A percentile compares a stretch with the other conserved stretches of the same genome.
These are phyloP conservation scores for Xylaria sp. DNA, from an alignment of 2,329 filamentous ascomycete species.

Conservation along the genomic window DNA sequence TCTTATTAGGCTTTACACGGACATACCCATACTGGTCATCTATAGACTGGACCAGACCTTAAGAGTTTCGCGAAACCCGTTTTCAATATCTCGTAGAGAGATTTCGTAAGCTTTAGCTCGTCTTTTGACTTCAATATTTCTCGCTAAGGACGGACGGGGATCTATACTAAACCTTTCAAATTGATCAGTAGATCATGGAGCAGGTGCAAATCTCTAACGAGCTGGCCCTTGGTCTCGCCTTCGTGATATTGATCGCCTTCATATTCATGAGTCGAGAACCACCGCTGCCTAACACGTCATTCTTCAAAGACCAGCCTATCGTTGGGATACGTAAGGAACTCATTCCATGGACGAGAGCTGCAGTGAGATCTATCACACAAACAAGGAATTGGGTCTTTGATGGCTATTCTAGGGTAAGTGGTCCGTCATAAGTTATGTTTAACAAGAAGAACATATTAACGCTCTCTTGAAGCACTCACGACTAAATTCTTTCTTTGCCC, in stretches of 20 bases:
- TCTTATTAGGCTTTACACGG: neutral
- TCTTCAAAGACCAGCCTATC: neutral
- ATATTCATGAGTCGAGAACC: neutral
- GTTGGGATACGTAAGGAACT: neutral
- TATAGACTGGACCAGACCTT: neutral
- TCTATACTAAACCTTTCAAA: neutral
- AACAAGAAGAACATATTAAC: neutral
- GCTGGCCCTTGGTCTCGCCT: neutral
- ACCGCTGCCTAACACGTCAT: neutral
- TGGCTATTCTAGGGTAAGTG: neutral
- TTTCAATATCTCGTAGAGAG: neutral
- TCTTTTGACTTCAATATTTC: neutral
- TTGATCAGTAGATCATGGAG: neutral
- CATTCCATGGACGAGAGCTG: neutral
- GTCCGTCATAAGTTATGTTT: neutral
- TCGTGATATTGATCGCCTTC: neutral
- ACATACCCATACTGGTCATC: neutral
- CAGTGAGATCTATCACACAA: neutral
- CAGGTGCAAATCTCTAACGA: neutral
- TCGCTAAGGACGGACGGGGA: neutral
- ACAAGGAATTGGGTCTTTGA: neutral
- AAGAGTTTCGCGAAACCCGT: neutral
- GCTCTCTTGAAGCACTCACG: slow-evolving; percentile 14
- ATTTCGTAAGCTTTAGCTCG: neutral
- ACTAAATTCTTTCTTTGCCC: slow-evolving; percentile 10